Conservation (phyloP, 352 stramenopile genomes). For the Phytophthora capsici region DNA sequence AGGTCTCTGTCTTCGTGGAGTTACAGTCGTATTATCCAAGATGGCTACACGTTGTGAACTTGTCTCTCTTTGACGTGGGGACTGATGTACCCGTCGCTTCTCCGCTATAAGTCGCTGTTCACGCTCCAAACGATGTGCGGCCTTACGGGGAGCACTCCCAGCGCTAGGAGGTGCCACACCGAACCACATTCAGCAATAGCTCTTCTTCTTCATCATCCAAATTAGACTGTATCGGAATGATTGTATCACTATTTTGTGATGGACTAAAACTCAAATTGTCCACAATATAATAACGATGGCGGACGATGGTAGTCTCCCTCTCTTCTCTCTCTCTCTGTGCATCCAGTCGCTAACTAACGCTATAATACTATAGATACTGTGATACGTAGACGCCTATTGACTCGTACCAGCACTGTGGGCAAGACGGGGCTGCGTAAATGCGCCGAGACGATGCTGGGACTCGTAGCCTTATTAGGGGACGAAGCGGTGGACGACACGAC, state of each 20-base stretch:
- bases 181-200: slow-evolving; percentile 61
- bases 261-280: neutral
- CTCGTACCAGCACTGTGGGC: slow-evolving; percentile 78
- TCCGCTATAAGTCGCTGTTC: slow-evolving; percentile 24
- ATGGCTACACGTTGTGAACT: slow-evolving; percentile 13
- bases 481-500: slow-evolving; percentile 63
- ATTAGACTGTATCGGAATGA: no score
- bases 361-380: slow-evolving; percentile 49
- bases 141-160: slow-evolving; percentile 40
- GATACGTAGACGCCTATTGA: slow-evolving; percentile 79
- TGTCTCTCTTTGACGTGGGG: slow-evolving; percentile 7
- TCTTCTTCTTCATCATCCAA: no score
- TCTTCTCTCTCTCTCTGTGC: slow-evolving; percentile 3
- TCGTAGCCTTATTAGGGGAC: slow-evolving; percentile 70
- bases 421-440: slow-evolving; percentile 84
- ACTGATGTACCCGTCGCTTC: slow-evolving; percentile 8
- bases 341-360: neutral
- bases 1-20: slow-evolving; percentile 16
- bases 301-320: slow-evolving; percentile 59
- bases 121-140: slow-evolving; percentile 38
- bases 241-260: no score
- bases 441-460: slow-evolving; percentile 70
- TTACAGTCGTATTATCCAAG: slow-evolving; percentile 12
- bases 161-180: slow-evolving; percentile 65
- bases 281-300: slow-evolving; percentile 8